A percentile compares a stretch with the other conserved stretches of the same genome.
Evolutionary conservation across 495 filamentous ascomycete genomes (phyloP).

Genomic region (Aspergillus biplanus): DNA sequence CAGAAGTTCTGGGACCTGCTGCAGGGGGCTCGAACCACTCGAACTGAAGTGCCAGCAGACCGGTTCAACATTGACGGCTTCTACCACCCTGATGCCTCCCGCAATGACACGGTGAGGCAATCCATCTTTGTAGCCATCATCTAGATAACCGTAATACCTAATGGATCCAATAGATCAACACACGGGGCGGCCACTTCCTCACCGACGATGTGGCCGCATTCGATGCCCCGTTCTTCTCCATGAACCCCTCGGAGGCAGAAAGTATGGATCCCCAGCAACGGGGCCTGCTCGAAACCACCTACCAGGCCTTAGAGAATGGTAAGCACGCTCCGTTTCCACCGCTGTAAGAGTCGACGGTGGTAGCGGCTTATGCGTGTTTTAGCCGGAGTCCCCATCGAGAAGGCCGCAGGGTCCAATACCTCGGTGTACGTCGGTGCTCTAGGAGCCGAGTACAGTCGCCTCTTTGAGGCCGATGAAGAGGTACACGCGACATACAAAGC

Average conservation of each 20-base stretch:
- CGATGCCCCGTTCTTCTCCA: slow-evolving; percentile 56
- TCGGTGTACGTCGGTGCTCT: slow-evolving; percentile 37
- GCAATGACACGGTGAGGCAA: too few relatives aligned
- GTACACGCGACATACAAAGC: slow-evolving; percentile 24
- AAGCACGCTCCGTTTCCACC: too few relatives aligned
- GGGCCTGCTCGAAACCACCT: slow-evolving; percentile 56
- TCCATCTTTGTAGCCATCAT: too few relatives aligned
- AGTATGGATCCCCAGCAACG: slow-evolving; percentile 45
- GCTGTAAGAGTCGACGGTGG: too few relatives aligned
- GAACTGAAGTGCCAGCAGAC: not conserved
- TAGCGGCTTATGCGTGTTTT: too few relatives aligned
- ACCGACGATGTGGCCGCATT: slow-evolving; percentile 39
- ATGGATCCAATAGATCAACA: not conserved
- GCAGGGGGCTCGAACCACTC: not conserved
- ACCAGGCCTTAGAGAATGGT: slow-evolving; percentile 60
- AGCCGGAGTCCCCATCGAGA: not conserved
- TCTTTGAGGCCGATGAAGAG: too few relatives aligned
- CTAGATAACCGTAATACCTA: too few relatives aligned
- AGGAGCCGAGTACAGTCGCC: too few relatives aligned
- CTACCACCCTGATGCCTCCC: not conserved
- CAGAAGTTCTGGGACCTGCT: not conserved
- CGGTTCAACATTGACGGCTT: not conserved
- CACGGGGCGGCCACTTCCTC: slow-evolving; percentile 30
- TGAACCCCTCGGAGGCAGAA: slow-evolving; percentile 52
- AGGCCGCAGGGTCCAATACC: not conserved